Conservation (phyloP, 2,329 filamentous ascomycete genomes). For the Botryotinia narcissicola region DNA sequence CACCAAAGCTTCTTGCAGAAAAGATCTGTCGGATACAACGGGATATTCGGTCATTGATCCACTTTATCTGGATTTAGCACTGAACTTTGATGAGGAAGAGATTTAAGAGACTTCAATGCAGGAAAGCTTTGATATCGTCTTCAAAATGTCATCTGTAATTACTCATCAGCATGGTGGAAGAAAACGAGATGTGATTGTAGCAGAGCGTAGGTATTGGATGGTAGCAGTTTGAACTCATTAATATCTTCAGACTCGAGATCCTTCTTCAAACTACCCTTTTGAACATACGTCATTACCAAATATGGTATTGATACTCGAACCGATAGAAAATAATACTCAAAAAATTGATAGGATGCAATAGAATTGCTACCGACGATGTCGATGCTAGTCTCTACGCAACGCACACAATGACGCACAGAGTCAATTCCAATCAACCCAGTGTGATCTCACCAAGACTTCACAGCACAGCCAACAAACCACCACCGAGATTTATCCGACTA, state of each 20-base stretch:
- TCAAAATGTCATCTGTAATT: neutral
- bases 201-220: too few relatives aligned
- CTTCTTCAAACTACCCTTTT: neutral
- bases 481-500: too few relatives aligned
- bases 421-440: too few relatives aligned
- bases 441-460: too few relatives aligned
- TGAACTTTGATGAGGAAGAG: neutral
- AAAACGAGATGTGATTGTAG: neutral
- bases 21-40: neutral
- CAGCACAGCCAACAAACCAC: too few relatives aligned
- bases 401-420: too few relatives aligned
- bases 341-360: neutral
- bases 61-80: neutral
- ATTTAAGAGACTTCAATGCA: neutral
- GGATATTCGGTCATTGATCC: neutral
- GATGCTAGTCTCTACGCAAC: too few relatives aligned
- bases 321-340: neutral
- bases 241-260: neutral
- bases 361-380: neutral
- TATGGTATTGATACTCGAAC: neutral
- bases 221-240: neutral
- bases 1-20: neutral
- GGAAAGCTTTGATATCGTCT: neutral
- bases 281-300: too few relatives aligned
- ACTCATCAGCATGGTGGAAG: neutral